phyloP scores from a whole-genome alignment of 495 filamentous ascomycete species.

The Neurospora sp. region DNA sequence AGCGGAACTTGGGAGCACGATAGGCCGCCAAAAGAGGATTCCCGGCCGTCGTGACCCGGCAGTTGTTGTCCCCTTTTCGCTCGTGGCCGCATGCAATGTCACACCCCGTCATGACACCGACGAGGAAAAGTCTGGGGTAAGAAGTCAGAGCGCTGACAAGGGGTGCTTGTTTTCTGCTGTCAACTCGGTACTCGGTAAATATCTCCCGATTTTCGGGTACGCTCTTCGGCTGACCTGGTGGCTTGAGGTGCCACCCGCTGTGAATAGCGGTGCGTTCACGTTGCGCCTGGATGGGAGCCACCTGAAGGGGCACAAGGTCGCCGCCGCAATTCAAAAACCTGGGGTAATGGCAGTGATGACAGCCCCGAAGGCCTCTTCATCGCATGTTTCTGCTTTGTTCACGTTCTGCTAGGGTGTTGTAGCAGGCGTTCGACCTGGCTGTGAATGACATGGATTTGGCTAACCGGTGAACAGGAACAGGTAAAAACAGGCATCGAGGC shows the following conservation, averaged over 20 bases:
- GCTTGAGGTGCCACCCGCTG: not conserved
- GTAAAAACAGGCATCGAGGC: not conserved
- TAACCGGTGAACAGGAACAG: not conserved
- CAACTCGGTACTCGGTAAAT: not conserved
- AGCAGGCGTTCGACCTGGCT: not conserved
- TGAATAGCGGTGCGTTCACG: not conserved
- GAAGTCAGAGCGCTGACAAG: not conserved
- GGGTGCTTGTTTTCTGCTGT: not conserved
- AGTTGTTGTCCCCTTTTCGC: not conserved
- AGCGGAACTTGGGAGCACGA: not conserved
- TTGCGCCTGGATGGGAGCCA: not conserved
- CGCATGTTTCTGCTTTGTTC: not conserved
- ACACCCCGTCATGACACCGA: not conserved
- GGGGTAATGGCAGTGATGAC: not conserved
- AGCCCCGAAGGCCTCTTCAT: not conserved
- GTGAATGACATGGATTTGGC: not conserved
- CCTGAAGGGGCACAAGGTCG: not conserved
- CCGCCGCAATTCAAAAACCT: not conserved
- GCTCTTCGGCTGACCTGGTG: not conserved
- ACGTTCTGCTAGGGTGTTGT: not conserved
- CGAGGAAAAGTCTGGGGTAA: not conserved
- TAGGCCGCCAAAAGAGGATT: not conserved
- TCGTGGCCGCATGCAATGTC: not conserved
- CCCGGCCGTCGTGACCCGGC: not conserved
- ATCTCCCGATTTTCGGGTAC: not conserved